Conservation (phyloP, 495 filamentous ascomycete genomes). For the Daldinia vernicosa region DNA sequence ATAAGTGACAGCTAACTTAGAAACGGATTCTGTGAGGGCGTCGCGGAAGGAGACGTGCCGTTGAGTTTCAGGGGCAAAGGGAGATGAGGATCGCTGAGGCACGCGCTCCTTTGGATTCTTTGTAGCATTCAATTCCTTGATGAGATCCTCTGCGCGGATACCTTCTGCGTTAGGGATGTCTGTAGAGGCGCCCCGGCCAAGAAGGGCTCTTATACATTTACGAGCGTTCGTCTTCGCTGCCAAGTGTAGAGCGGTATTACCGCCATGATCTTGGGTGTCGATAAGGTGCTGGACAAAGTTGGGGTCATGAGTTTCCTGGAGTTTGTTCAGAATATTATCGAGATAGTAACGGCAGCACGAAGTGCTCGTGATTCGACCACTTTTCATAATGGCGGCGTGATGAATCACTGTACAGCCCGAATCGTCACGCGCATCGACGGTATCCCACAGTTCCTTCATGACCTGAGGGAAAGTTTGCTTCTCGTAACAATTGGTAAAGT, state of each 20-base stretch:
- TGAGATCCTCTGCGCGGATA: conserved; percentile 78
- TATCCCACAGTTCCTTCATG: conserved; percentile 79
- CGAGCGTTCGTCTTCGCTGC: conserved; percentile 79
- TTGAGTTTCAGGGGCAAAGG: conserved; percentile 65
- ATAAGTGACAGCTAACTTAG: conserved; percentile 50
- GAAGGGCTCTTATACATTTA: conserved; percentile 76
- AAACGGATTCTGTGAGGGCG: conserved; percentile 48
- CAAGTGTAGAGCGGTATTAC: conserved; percentile 89
- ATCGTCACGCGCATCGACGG: conserved; percentile 77
- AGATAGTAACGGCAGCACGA: conserved; percentile 90
- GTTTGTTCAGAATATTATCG: conserved; percentile 85
- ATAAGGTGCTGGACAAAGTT: conserved; percentile 75
- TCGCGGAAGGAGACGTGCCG: conserved; percentile 54
- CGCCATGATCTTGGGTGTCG: conserved; percentile 78
- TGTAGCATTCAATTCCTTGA: conserved; percentile 65
- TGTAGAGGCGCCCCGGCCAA: conserved; percentile 75
- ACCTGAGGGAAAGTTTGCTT: conserved; percentile 83
- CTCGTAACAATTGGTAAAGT: conserved; percentile 96
- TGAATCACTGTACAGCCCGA: conserved; percentile 88
- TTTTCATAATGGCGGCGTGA: conserved; percentile 86
- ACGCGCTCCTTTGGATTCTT: conserved; percentile 55
- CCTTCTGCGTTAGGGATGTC: conserved; percentile 83
- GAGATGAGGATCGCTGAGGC: conserved; percentile 67
- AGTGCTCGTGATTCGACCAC: conserved; percentile 74
- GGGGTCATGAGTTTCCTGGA: conserved; percentile 71